Evolutionary conservation across 2,329 filamentous ascomycete genomes (phyloP).

Genomic region (Scedosporium boydii): DNA sequence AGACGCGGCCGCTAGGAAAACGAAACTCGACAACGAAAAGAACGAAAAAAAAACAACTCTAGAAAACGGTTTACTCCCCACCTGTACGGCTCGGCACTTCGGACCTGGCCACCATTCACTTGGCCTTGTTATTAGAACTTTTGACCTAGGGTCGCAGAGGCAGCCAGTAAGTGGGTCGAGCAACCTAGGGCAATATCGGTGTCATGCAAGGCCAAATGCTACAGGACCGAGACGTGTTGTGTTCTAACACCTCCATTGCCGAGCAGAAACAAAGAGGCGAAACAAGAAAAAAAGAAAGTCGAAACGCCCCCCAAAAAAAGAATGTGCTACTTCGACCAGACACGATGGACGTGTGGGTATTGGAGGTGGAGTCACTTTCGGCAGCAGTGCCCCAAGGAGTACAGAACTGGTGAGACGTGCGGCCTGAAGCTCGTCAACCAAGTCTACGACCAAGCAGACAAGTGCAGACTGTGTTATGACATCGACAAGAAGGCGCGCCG

Average conservation of each 20-base stretch:
- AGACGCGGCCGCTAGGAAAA: neutral
- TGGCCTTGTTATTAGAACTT: neutral
- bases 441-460: slow-evolving; percentile 51
- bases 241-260: neutral
- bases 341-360: slow-evolving; percentile 75
- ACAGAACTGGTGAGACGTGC: slow-evolving; percentile 92
- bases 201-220: neutral
- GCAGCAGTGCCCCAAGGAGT: slow-evolving; percentile 87
- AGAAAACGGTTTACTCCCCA: neutral
- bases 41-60: neutral
- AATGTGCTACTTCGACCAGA: slow-evolving; percentile 97
- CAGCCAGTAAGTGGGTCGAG: neutral
- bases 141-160: neutral
- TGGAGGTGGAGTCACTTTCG: slow-evolving; percentile 94
- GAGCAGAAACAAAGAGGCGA: neutral
- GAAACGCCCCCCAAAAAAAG: slow-evolving; percentile 15
- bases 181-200: neutral
- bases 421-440: slow-evolving; percentile 83
- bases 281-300: neutral
- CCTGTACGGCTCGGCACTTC: neutral
- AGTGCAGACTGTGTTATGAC: slow-evolving; percentile 81
- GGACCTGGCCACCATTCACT: neutral
- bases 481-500: slow-evolving; percentile 77
- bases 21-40: neutral
- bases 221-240: neutral